A percentile compares a stretch with the other conserved stretches of the same genome.
Evolutionary conservation across 2,329 filamentous ascomycete species (phyloP).

Genomic region (Calonectria henricotiae): DNA sequence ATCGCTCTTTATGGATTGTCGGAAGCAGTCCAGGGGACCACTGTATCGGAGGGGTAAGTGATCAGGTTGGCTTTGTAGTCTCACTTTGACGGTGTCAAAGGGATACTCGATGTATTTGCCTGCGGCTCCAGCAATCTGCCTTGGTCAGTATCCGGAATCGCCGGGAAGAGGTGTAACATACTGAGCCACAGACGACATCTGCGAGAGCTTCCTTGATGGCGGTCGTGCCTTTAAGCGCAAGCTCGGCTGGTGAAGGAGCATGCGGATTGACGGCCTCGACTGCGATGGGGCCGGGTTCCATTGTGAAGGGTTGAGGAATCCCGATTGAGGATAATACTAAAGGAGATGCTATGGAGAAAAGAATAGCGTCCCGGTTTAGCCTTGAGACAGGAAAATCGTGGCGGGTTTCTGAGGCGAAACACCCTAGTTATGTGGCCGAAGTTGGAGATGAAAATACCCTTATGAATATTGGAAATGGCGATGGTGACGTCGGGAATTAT

Average conservation of each 20-base stretch:
- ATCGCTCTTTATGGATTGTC: constrained; percentile 85
- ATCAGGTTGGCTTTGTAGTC: constrained; percentile 95
- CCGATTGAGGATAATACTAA: background rate
- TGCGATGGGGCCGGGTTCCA: constrained; percentile 55
- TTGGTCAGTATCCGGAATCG: constrained; percentile 21
- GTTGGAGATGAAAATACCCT: background rate
- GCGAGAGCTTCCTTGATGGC: constrained; percentile 80
- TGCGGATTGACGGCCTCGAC: constrained; percentile 47
- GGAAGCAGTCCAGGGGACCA: constrained; percentile 94
- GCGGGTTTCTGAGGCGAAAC: background rate
- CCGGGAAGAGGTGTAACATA: constrained; percentile 62
- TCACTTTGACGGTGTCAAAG: constrained; percentile 98
- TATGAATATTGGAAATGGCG: background rate
- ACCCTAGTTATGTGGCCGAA: background rate
- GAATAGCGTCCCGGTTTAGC: background rate
- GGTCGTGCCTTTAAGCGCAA: constrained; percentile 58
- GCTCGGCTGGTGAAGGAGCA: constrained; percentile 42
- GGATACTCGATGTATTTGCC: constrained; percentile 99
- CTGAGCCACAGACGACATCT: constrained; percentile 90
- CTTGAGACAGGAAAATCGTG: background rate
- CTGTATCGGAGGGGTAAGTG: constrained; percentile 85
- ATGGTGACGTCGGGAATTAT: background rate
- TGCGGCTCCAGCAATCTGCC: constrained; percentile 83
- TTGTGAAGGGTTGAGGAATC: constrained; percentile 42
- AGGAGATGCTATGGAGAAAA: background rate